Percentiles rank a stretch among this genome's conserved stretches.
phyloP scores from a whole-genome alignment of 2,329 filamentous ascomycete species.

The Colletotrichum musae region DNA sequence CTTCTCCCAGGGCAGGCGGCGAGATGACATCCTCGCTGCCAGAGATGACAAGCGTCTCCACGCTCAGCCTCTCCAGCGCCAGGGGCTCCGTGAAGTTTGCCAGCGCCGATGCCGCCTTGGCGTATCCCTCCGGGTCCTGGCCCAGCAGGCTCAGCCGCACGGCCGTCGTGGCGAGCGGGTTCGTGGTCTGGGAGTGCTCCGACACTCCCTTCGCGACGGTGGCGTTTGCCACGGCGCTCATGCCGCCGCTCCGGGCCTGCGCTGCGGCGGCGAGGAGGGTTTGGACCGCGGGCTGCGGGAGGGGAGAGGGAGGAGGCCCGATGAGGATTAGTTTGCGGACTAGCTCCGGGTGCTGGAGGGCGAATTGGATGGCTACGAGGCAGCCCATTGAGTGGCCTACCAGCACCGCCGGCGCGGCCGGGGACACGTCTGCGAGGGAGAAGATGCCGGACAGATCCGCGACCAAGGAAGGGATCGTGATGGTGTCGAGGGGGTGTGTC shows the following conservation, averaged over 20 bases:
- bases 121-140: conserved; percentile 68
- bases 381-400: conserved; percentile 68
- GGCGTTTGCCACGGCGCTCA: conserved; percentile 58
- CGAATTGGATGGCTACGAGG: conserved; percentile 61
- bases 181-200: conserved; percentile 50
- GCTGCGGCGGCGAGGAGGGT: conserved; percentile 53
- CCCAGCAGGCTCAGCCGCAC: conserved; percentile 59
- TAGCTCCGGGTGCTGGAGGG: conserved; percentile 53
- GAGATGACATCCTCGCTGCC: conserved; percentile 62
- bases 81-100: conserved; percentile 54
- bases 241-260: conserved; percentile 58
- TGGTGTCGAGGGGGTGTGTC: conserved; percentile 58
- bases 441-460: conserved; percentile 58
- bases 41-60: conserved; percentile 57
- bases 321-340: conserved; percentile 63
- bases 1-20: conserved; percentile 52
- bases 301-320: conserved; percentile 61
- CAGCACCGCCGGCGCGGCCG: conserved; percentile 53
- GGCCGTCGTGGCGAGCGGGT: conserved; percentile 58
- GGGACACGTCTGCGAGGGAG: conserved; percentile 48
- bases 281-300: conserved; percentile 53
- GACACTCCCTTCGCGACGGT: conserved; percentile 55
- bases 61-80: conserved; percentile 50
- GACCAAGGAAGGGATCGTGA: conserved; percentile 61
- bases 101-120: conserved; percentile 66